These are phyloP conservation scores for Parsonsia alboflavescens DNA, from an alignment of 257 asterid species.

Conservation along the genomic window DNA sequence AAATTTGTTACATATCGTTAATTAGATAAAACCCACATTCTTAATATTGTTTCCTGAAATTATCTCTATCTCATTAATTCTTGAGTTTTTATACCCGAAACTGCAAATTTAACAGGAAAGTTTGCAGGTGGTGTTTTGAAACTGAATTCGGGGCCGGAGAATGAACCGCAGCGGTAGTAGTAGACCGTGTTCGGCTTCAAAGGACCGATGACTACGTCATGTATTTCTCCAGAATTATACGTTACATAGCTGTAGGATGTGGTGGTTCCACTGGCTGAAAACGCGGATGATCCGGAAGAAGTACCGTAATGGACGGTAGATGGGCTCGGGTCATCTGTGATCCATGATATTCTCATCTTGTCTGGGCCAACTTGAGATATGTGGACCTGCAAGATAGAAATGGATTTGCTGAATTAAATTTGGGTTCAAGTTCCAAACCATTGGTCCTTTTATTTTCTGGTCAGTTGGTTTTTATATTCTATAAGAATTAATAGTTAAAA, in stretches of 20 bases:
- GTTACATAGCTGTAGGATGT: conserved; percentile 28
- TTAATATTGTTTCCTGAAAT: no score
- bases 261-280: conserved; percentile 44
- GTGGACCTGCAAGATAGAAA: conserved; percentile 44
- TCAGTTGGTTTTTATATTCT: no score
- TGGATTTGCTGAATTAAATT: no score
- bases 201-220: conserved; percentile 66
- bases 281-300: conserved; percentile 34
- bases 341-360: conserved; percentile 62
- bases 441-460: no score
- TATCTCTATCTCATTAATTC: no score
- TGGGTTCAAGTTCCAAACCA: no score
- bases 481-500: no score
- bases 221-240: conserved; percentile 58
- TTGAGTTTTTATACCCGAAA: conserved; percentile 36
- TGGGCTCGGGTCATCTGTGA: conserved; percentile 31
- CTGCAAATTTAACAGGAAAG: conserved; percentile 54
- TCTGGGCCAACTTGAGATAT: conserved; percentile 50
- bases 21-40: no score
- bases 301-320: conserved; percentile 52
- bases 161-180: conserved; percentile 43
- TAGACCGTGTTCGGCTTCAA: conserved; percentile 48
- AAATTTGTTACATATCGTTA: no score
- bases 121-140: conserved; percentile 60
- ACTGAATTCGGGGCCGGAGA: conserved; percentile 32